Percentiles rank a stretch among this genome's conserved stretches.
Conservation (phyloP, 108 stramenopile genomes). For the Nannochloropsis oceanica region DNA sequence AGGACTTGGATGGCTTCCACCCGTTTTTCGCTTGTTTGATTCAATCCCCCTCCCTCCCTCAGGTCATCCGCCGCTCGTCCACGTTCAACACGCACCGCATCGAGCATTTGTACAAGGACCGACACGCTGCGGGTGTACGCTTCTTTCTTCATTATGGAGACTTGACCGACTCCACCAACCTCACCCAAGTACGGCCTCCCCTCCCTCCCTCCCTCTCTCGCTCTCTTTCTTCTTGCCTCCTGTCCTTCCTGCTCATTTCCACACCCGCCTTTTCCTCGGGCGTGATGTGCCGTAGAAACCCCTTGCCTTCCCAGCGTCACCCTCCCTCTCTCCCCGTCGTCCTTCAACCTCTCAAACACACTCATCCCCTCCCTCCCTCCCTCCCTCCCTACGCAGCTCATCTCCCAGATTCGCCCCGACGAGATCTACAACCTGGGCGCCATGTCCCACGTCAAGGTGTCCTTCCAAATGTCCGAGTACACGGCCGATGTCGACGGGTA, state of each 20-base stretch:
- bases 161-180: constrained; percentile 90
- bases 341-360: background rate
- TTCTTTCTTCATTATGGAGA: constrained; percentile 84
- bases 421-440: constrained; percentile 99
- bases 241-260: background rate
- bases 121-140: constrained; percentile 78
- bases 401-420: constrained; percentile 45
- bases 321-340: too few relatives aligned
- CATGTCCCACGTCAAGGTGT: constrained; percentile 95
- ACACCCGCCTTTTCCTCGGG: background rate
- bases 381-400: constrained; percentile 25
- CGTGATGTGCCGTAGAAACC: too few relatives aligned
- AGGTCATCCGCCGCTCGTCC: constrained; percentile 88
- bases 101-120: constrained; percentile 91
- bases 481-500: constrained; percentile 87
- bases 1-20: background rate
- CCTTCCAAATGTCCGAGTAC: constrained; percentile 99
- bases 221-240: background rate
- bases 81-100: constrained; percentile 98
- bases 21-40: background rate
- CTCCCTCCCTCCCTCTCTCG: background rate
- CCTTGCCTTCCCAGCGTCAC: too few relatives aligned
- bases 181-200: constrained; percentile 56
- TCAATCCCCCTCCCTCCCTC: background rate
- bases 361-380: constrained; percentile 30